Evolutionary conservation across 1,139 yeast genomes (phyloP).

Genomic region (Suzukiozyma palmioleophila): DNA sequence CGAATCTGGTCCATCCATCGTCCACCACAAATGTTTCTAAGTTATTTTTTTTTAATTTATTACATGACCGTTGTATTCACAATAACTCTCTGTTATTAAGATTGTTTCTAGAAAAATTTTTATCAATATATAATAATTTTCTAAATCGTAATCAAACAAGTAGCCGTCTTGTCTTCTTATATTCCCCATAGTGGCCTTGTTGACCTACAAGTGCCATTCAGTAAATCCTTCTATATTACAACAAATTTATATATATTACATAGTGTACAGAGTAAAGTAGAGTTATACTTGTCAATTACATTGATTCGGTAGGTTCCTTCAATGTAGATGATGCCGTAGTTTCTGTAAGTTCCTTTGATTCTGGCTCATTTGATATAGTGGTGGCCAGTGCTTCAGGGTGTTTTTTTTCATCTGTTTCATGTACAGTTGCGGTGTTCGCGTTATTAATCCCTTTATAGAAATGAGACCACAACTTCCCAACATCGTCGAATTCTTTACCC

Average conservation of each 20-base stretch:
- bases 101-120: slow-evolving; percentile 4
- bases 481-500: slow-evolving; percentile 44
- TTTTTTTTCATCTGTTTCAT: not conserved
- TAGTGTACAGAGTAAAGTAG: no score
- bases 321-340: no score
- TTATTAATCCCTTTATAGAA: slow-evolving; percentile 35
- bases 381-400: no score
- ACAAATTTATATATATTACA: no score
- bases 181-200: no score
- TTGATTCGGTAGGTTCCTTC: no score
- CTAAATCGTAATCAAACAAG: not conserved
- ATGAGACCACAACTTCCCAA: slow-evolving; percentile 40
- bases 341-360: no score
- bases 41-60: slow-evolving; percentile 8
- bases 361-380: no score
- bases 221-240: no score
- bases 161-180: no score
- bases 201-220: no score
- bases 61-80: slow-evolving; percentile 2
- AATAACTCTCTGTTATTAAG: slow-evolving; percentile 2
- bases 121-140: slow-evolving; percentile 3
- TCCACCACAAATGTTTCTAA: slow-evolving; percentile 99
- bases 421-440: slow-evolving; percentile 12
- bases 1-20: slow-evolving; percentile 99
- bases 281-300: no score